Percentiles rank a stretch among this genome's conserved stretches.
These are phyloP conservation scores for Leishmania tarentolae DNA, from an alignment of 208 protist species.

Conservation along the genomic window DNA sequence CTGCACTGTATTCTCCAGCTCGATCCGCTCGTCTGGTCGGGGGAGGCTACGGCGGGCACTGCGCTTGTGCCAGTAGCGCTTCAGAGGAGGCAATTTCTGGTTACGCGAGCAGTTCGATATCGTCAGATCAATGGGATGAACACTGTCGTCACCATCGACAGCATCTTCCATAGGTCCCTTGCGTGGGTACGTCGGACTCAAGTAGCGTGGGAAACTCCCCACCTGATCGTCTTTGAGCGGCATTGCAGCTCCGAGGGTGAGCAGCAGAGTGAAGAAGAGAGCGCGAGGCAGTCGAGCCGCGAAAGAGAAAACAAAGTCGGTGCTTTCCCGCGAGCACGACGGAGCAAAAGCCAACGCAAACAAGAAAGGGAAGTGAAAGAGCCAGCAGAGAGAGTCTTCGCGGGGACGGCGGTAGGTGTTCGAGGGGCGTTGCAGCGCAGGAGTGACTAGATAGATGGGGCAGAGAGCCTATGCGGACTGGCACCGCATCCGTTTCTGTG, in stretches of 20 bases:
- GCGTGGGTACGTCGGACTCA: constrained; percentile 10
- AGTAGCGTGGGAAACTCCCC: constrained; percentile 7
- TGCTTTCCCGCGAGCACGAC: not conserved
- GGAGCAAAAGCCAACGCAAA: not conserved
- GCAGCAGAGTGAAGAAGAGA: not conserved
- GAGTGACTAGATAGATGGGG: not conserved
- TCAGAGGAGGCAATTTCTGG: constrained; percentile 40
- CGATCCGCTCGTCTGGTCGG: constrained; percentile 34
- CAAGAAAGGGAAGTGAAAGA: not conserved
- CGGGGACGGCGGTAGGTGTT: not conserved
- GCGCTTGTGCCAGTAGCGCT: constrained; percentile 56
- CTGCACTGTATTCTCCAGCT: constrained; percentile 16
- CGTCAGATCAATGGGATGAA: constrained; percentile 57
- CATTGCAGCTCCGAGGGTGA: not conserved
- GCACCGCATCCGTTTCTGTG: not conserved
- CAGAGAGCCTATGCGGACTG: not conserved
- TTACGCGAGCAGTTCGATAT: constrained; percentile 33
- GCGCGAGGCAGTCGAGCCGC: not conserved
- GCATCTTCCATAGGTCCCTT: constrained; percentile 6
- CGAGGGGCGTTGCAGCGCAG: not conserved
- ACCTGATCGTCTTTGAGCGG: not conserved
- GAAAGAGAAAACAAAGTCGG: not conserved
- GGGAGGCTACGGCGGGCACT: constrained; percentile 41
- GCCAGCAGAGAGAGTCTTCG: not conserved
- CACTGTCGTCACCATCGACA: constrained; percentile 10